Base-by-base conservation (phyloP, 306 rosid species). In the Sicyos baderoa region DNA sequence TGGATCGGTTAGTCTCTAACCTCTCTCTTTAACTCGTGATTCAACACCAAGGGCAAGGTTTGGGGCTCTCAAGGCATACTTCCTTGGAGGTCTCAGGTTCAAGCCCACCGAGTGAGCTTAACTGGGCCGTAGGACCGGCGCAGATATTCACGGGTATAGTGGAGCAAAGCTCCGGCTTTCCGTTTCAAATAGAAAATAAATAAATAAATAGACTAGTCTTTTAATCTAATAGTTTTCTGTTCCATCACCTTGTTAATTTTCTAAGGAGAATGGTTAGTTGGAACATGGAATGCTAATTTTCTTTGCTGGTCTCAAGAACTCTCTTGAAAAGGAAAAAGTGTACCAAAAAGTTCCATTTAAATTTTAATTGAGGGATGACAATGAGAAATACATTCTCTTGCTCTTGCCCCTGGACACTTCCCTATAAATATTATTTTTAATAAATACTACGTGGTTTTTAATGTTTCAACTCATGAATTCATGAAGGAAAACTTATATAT, bases 1-100 rank as follows among this genome's bases (percentile, higher is more conserved):
- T 81, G 97, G 99, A 82, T 93, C 96, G 70, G 99, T 93, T 76
- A 84, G 96, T 85, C 29, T 53, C 42, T 10, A 35, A 35, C 7
- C 42, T 44, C 12, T 44, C 49, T 44, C 47, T 44, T 10, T 44
- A 44, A 44, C 49, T 44, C 49, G 4, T 29, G 35, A 29, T 29
- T 29, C 35, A 29, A 29, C 35, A 29, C 35, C 35, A 29, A 29
- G 35, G 35, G 35, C 35, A 29, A 29, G 35, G 35, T 3, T 29
- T 29, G 35, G 4, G 35, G 35, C 35, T 29, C 35, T 29, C 35
- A 29, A 29, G 35, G 4, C 35, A 29, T 29, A 5, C 35, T 29
- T 29, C 4, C 4, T 29, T 29, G 4, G 35, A 29, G 35, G 35
- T 29, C 35, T 29, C 35, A 29, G 4, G 35, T 29, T 29, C 35